A percentile compares a stretch with the other conserved stretches of the same genome.
These are phyloP conservation scores for Metschnikowia colocasiae DNA, from an alignment of 805 yeast genomes.

Conservation along the genomic window DNA sequence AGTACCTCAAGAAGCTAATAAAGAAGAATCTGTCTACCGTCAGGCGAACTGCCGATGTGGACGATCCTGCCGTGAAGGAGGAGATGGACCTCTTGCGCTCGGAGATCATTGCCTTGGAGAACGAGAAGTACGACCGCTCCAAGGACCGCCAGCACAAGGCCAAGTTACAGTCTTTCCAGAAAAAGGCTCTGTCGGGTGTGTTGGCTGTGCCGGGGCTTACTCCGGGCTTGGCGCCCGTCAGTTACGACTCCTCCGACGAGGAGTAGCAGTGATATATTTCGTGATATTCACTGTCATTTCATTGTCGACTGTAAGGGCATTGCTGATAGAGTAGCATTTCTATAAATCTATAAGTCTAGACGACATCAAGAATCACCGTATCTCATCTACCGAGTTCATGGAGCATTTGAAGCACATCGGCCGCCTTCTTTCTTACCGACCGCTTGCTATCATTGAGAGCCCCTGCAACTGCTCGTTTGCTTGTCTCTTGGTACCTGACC, in stretches of 20 bases:
- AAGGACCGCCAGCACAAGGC: conserved; percentile 20
- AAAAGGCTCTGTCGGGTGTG: conserved; percentile 41
- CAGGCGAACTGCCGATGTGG: conserved; percentile 27
- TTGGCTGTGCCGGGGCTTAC: conserved; percentile 63
- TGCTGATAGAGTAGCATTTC: too few species aligned
- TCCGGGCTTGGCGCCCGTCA: conserved; percentile 85
- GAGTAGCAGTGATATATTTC: conserved; percentile 17
- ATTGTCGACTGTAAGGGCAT: too few species aligned
- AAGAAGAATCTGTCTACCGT: conserved; percentile 34
- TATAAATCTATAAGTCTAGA: conserved; percentile 14
- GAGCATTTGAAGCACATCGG: conserved; percentile 74
- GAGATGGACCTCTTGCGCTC: conserved; percentile 29
- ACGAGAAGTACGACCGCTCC: conserved; percentile 25
- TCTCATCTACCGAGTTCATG: conserved; percentile 46
- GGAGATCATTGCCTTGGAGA: conserved; percentile 25
- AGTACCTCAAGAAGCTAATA: conserved; percentile 37
- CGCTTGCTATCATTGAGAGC: conserved; percentile 75
- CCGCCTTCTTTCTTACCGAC: conserved; percentile 68
- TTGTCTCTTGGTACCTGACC: conserved; percentile 47
- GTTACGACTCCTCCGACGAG: conserved; percentile 30
- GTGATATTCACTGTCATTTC: too few species aligned
- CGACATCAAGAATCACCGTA: conserved; percentile 2
- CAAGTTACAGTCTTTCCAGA: conserved; percentile 26
- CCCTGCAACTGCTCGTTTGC: conserved; percentile 45
- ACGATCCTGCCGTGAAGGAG: conserved; percentile 27